Percentiles rank a stretch among this genome's conserved stretches.
Conservation (phyloP, 768 basidiomycete genomes). For the Lactarius indigo region DNA sequence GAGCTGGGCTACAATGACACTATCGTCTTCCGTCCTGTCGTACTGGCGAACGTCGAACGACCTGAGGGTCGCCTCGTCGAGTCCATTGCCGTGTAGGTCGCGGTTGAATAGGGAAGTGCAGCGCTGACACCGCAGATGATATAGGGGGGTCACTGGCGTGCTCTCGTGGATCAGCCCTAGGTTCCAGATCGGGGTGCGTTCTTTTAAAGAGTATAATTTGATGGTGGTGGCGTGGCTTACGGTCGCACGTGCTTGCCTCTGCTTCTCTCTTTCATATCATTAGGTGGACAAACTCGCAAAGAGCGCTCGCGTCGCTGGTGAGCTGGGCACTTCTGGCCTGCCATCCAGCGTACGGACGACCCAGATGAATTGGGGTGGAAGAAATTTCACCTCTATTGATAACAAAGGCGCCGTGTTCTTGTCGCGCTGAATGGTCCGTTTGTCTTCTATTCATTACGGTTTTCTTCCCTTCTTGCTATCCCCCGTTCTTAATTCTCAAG, state of each 20-base stretch:
- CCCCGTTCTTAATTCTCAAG: background rate
- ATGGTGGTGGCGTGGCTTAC: background rate
- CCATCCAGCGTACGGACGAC: slow-evolving; percentile 43
- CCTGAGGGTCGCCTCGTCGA: background rate
- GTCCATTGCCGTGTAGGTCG: slow-evolving; percentile 1
- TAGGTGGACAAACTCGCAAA: slow-evolving; percentile 54
- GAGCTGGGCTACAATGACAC: slow-evolving; percentile 66
- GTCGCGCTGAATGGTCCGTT: slow-evolving; percentile 4
- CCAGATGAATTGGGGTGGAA: slow-evolving; percentile 37
- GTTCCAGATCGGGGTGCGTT: slow-evolving; percentile 15
- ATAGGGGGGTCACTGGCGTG: background rate
- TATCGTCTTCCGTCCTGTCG: slow-evolving; percentile 63
- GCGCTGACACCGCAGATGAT: background rate
- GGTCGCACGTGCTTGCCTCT: background rate
- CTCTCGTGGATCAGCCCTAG: slow-evolving; percentile 3
- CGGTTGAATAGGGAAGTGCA: background rate
- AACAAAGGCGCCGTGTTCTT: slow-evolving; percentile 34
- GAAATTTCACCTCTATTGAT: slow-evolving; percentile 50
- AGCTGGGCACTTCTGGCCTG: slow-evolving; percentile 48
- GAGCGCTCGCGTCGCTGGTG: slow-evolving; percentile 52
- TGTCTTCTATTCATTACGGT: background rate
- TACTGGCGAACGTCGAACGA: slow-evolving; percentile 33
- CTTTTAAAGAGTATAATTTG: background rate
- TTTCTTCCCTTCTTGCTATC: background rate
- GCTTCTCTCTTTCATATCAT: background rate